These are phyloP conservation scores for Candida albicans DNA, from an alignment of 1,139 yeast genomes.

Conservation along the genomic window DNA sequence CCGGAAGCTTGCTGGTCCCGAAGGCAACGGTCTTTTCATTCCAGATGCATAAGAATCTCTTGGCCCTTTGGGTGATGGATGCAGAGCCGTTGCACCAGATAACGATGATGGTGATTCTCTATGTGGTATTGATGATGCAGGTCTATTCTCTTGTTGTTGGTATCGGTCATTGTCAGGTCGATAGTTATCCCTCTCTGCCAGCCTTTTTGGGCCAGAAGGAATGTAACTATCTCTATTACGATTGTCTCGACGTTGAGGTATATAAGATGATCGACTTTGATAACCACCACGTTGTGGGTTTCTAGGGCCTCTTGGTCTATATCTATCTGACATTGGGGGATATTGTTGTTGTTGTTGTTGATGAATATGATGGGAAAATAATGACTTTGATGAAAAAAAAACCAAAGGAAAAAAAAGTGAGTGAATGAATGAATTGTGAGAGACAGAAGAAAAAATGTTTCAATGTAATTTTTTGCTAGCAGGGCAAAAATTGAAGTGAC, in stretches of 20 bases:
- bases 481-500: no score
- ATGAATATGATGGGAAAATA: background rate
- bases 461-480: no score
- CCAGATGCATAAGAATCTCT: slow-evolving; percentile 2
- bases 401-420: background rate
- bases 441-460: no score
- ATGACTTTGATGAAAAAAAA: background rate
- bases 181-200: slow-evolving; percentile 14
- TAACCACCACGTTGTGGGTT: slow-evolving; percentile 5
- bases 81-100: slow-evolving; percentile 1
- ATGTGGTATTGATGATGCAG: slow-evolving; percentile 4
- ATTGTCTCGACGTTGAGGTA: slow-evolving; percentile 3
- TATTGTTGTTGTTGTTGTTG: background rate
- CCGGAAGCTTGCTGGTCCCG: slow-evolving; percentile 19
- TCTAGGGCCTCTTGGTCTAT: slow-evolving; percentile 27
- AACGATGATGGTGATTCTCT: slow-evolving; percentile 3
- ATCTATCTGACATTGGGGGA: slow-evolving; percentile 42
- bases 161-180: slow-evolving; percentile 14
- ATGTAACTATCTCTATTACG: slow-evolving; percentile 6
- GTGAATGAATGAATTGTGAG: no score
- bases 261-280: slow-evolving; percentile 7
- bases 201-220: slow-evolving; percentile 24
- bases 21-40: slow-evolving; percentile 13
- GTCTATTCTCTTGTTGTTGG: slow-evolving; percentile 15
- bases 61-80: background rate